phyloP scores from a whole-genome alignment of 1,284 basidiomycete genomes.

The Rhodotorula glutinis region DNA sequence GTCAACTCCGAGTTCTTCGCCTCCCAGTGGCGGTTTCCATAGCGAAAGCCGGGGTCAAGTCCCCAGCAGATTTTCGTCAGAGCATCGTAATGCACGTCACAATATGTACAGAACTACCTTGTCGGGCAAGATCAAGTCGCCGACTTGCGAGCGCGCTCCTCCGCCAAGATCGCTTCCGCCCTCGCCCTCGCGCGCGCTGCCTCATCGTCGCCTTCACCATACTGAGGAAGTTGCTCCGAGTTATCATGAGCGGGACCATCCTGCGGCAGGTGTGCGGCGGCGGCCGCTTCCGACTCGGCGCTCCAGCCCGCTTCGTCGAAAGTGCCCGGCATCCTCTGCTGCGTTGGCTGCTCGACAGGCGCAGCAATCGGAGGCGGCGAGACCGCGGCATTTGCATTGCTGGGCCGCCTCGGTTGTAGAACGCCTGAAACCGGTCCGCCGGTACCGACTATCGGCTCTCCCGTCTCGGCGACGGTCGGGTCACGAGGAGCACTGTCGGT shows the following conservation, averaged over 20 bases:
- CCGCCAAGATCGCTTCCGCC: conserved; percentile 28
- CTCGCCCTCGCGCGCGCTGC: conserved; percentile 14
- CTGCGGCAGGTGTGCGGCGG: too few species aligned
- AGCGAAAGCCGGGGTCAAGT: too few species aligned
- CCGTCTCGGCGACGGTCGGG: conserved; percentile 43
- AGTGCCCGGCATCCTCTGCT: neutral
- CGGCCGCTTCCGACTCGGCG: neutral
- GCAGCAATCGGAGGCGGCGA: neutral
- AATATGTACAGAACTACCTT: too few species aligned
- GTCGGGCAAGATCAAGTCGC: neutral
- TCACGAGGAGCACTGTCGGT: conserved; percentile 11
- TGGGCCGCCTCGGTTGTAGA: conserved; percentile 8
- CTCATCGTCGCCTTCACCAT: conserved; percentile 23
- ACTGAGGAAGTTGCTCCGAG: conserved; percentile 18
- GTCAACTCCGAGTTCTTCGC: too few species aligned
- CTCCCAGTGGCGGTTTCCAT: too few species aligned
- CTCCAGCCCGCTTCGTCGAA: conserved; percentile 17
- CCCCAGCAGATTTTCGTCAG: too few species aligned
- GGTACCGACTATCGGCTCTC: conserved; percentile 35
- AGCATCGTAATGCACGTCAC: too few species aligned
- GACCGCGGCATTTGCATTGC: neutral
- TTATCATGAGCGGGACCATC: too few species aligned
- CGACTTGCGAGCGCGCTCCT: conserved; percentile 26
- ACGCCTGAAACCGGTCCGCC: conserved; percentile 39
- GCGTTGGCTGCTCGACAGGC: neutral